Base-by-base conservation (phyloP, 129 eudicot species). In the Centaurea solstitialis region DNA sequence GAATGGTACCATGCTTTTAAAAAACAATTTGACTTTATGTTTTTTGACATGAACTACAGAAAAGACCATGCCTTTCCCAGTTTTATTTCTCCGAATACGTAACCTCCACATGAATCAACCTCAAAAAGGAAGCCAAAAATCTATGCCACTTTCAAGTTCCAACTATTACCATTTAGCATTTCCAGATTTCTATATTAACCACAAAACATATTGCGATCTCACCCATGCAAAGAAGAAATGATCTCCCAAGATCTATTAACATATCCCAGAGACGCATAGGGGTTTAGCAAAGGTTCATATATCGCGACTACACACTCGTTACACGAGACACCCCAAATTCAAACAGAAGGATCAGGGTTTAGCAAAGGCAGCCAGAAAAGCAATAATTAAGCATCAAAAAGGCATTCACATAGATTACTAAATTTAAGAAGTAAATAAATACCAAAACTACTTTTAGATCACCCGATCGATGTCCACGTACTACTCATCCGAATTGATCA, bases 81-180 rank as follows among this genome's bases (percentile, higher is more conserved):
- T 18, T 61, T 61, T 61, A 61, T 61, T 61, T 61, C 68, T 61
- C 26, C 26, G 8, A 61, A 17, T 26, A 61, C 61, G 12, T 3
- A 50, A 12, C 61, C 61, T 50, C 61, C 61, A 50, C 61, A 11
- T 47, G 59, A 6, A 47, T 47, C 59, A 47, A 47, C 59, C 23
- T 59, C 66, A n/a, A 18, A 57, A 17, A 61, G 11, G 67, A 61
- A 61, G 24, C 23, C 20, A 11, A 61, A 24, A 61, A 18, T 23
- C 67, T 61, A 72, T 8, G 33, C 21, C 59, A 21, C 61, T 72
- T 39, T 72, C 57, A 72, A 72, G 75, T 7, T 72, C 41, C 75
- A 39, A 72, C 67, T 61, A 6, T 18, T n/a, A 61, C 75, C 57
- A 3, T 40, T 72, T 37, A 7, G 50, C 24, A 71, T 71, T 71